phyloP scores from a whole-genome alignment of 192 early-diverging fungal species.

The Mycoemilia scoparia region DNA sequence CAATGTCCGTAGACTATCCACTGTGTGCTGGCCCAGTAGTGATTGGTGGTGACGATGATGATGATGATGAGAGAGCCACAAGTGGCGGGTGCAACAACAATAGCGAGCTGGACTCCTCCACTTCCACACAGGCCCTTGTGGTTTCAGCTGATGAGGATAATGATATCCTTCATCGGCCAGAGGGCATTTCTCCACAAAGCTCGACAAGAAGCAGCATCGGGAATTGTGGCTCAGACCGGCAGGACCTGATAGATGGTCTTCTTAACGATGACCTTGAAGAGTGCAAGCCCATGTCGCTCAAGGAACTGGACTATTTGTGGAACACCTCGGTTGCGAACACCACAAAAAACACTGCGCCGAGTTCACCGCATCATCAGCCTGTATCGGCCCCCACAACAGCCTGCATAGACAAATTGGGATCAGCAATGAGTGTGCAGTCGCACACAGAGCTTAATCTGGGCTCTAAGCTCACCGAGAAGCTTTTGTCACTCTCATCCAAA shows the following conservation, averaged over 20 bases:
- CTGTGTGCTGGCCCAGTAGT: too few species aligned
- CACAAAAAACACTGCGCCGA: slow-evolving; percentile 8
- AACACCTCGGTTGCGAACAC: slow-evolving; percentile 9
- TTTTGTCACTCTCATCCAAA: slow-evolving; percentile 11
- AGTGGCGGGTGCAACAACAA: too few species aligned
- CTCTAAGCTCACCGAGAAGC: slow-evolving; percentile 16
- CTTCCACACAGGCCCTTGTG: too few species aligned
- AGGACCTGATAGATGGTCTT: too few species aligned
- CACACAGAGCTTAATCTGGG: slow-evolving; percentile 9
- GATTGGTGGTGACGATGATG: too few species aligned
- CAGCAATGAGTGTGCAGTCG: not conserved
- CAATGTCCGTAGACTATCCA: too few species aligned
- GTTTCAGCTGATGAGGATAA: too few species aligned
- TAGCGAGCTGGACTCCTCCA: too few species aligned
- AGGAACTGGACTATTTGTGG: slow-evolving; percentile 38
- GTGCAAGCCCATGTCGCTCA: slow-evolving; percentile 40
- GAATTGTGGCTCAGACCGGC: not conserved
- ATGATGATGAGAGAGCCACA: too few species aligned
- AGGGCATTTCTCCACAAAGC: slow-evolving; percentile 22
- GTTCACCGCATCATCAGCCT: not conserved
- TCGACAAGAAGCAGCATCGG: slow-evolving; percentile 2
- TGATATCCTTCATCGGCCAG: too few species aligned
- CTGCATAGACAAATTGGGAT: slow-evolving; percentile 3
- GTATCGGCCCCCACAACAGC: slow-evolving; percentile 12
- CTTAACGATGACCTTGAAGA: slow-evolving; percentile 43